Evolutionary conservation across 495 filamentous ascomycete species (phyloP), one percentile per base, ranked within the genome.

Genomic region (Neurospora sp.): DNA sequence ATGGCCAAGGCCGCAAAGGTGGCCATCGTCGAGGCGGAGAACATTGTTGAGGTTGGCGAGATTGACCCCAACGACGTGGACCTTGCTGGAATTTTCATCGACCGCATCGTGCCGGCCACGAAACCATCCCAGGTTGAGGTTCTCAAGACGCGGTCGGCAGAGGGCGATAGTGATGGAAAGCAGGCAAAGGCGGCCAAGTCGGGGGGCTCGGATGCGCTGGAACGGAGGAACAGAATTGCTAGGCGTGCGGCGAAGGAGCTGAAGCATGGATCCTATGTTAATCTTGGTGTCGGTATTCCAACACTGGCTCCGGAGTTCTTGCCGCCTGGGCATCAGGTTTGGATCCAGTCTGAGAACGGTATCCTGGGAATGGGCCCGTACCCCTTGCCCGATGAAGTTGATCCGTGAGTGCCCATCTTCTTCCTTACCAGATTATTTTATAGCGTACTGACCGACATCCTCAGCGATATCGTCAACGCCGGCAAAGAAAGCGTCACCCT

Each of bases 21-120:
- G 27, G 85, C 89, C 71, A 90, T 91, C 69, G 89, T 91, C 5
- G 89, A 91, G 76, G 89, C 89, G n/a, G 89, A 91, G 77, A 80
- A 91, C 73, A 90, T 91, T 75, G 89, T 91, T 38, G 85, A 86
- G 11, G 77, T 87, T 0, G 89, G 89, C 38, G 83, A 85, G 48
- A 87, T 91, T 37, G 84, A 86, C 69, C 87, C 89, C 6, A 84
- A 86, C 70, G 83, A 85, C 14, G 86, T 91, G 6, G 84, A 91
- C 75, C 83, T 91, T 16, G 88, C 88, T 4, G 89, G 89, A 7
- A 89, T 91, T 73, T 91, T 85, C 78, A 85, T 91, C 71, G 86
- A 91, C 77, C 84, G 89, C 48, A 89, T 91, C 69, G 87, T 91
- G 6, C 88, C 86, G 69, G 84, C 87, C 5, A 88, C 85, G 5